Conservation (phyloP, 2,329 filamentous ascomycete genomes). For the Exophiala aquamarina region DNA sequence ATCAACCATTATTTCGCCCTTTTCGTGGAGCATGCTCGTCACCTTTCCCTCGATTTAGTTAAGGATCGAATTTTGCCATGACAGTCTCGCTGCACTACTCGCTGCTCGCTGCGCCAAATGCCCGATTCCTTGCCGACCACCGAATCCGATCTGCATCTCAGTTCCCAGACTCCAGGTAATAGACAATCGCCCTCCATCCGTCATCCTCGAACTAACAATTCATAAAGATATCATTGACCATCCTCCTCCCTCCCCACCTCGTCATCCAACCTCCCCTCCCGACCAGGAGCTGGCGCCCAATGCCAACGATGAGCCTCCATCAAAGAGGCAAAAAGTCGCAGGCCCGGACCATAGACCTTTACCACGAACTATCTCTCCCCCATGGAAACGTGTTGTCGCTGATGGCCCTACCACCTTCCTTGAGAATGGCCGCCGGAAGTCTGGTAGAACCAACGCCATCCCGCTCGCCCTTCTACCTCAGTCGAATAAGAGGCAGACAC, state of each 20-base stretch:
- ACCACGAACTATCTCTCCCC: constrained; percentile 66
- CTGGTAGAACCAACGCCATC: constrained; percentile 56
- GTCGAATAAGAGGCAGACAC: constrained; percentile 48
- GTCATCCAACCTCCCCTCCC: neutral
- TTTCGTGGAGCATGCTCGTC: constrained; percentile 35
- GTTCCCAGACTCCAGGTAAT: constrained; percentile 18
- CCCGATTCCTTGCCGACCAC: constrained; percentile 22
- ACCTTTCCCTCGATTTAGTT: constrained; percentile 16
- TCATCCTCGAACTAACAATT: constrained; percentile 1
- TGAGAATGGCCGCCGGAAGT: constrained; percentile 61
- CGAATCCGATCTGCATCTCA: constrained; percentile 17
- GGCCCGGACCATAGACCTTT: constrained; percentile 35
- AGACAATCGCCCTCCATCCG: neutral
- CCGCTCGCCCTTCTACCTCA: constrained; percentile 49
- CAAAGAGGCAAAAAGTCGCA: constrained; percentile 47
- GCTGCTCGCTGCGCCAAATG: constrained; percentile 20
- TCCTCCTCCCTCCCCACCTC: neutral
- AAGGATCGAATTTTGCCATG: constrained; percentile 29
- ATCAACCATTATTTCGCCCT: constrained; percentile 35
- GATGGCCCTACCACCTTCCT: constrained; percentile 87
- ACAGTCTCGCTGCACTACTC: constrained; percentile 19
- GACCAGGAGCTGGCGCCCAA: constrained; percentile 13
- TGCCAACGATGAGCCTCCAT: constrained; percentile 40
- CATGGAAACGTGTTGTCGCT: constrained; percentile 84
- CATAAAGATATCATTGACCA: neutral